Conservation (phyloP, 225 moss, liverwort and hornwort species). For the Physcomitrellopsis africana region DNA sequence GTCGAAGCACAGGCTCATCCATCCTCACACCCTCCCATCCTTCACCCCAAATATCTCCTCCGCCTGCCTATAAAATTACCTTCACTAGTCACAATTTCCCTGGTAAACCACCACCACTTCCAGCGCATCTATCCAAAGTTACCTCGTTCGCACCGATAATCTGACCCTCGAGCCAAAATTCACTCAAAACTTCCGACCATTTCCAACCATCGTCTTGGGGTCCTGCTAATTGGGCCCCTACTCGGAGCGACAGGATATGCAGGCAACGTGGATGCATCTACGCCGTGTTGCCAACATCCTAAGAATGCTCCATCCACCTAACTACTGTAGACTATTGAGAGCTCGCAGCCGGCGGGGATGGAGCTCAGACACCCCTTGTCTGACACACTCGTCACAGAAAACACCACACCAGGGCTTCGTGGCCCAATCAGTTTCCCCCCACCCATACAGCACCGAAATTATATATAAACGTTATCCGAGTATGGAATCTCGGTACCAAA, state of each 20-base stretch:
- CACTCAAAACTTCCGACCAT: too few species aligned
- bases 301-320: neutral
- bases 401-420: neutral
- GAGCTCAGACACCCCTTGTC: neutral
- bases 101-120: too few species aligned
- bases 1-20: neutral
- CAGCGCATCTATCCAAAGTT: too few species aligned
- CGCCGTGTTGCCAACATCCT: slow-evolving; percentile 1
- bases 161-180: too few species aligned
- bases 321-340: neutral
- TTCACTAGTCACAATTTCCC: neutral
- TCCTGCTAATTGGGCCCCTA: neutral
- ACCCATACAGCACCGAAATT: fast-evolving
- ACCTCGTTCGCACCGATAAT: too few species aligned
- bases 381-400: too few species aligned
- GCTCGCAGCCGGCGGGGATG: slow-evolving; percentile 17
- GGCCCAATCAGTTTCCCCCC: neutral
- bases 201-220: too few species aligned
- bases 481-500: too few species aligned
- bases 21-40: neutral
- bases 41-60: slow-evolving; percentile 23
- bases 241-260: slow-evolving; percentile 7
- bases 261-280: slow-evolving; percentile 30
- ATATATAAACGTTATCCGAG: too few species aligned
- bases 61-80: too few species aligned